Conservation (phyloP, 441 rosid genomes). For the Corymbia calophylla region DNA sequence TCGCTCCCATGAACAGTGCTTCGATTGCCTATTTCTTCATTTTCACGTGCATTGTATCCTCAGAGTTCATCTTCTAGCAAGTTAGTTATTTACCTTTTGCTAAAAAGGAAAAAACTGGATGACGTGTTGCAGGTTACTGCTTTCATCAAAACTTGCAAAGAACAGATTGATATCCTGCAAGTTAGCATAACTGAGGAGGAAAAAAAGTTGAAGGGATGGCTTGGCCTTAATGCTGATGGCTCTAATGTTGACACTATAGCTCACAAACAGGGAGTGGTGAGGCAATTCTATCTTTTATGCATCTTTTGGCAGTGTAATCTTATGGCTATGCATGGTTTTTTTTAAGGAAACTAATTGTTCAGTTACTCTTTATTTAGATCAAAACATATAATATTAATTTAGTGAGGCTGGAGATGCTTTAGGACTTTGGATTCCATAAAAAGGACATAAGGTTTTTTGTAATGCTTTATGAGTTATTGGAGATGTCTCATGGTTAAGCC, state of each 20-base stretch:
- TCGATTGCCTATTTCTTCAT: not conserved
- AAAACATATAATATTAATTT: not conserved
- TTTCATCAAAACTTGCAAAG: slow-evolving; percentile 88
- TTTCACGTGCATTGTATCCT: not conserved
- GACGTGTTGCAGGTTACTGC: slow-evolving; percentile 44
- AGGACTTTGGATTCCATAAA: not conserved
- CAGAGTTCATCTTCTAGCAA: not conserved
- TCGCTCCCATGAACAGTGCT: not conserved
- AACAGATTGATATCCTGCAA: slow-evolving; percentile 78
- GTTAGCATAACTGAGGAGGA: slow-evolving; percentile 68
- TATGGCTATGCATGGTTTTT: not conserved
- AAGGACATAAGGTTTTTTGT: not conserved
- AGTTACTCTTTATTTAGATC: not conserved
- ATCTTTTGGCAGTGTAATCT: not conserved
- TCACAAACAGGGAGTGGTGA: slow-evolving; percentile 97
- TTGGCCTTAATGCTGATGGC: slow-evolving; percentile 43
- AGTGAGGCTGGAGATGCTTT: not conserved
- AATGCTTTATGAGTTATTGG: not conserved
- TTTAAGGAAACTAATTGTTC: not conserved
- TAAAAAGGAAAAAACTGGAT: not conserved
- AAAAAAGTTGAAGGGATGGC: slow-evolving; percentile 76
- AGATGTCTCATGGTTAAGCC: not conserved
- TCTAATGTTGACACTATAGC: slow-evolving; percentile 74
- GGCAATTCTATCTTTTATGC: slow-evolving; percentile 4
- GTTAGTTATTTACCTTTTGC: not conserved